phyloP scores from a whole-genome alignment of 2,329 filamentous ascomycete genomes.

The Atkinsonella hypoxylon region DNA sequence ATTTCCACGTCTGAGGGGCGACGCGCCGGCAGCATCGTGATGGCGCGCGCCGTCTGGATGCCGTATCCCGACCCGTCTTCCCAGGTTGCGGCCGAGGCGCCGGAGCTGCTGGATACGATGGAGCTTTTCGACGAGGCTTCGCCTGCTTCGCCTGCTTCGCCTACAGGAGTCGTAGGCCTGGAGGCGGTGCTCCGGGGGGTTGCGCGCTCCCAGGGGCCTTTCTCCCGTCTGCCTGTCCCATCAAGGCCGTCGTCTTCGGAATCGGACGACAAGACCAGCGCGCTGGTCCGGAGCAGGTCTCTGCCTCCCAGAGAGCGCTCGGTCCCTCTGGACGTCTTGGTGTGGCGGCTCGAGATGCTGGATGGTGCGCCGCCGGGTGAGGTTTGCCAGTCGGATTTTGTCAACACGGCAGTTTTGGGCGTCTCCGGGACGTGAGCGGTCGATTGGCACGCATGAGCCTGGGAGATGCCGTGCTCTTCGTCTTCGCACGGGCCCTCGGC shows the following conservation, averaged over 20 bases:
- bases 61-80: slow-evolving; percentile 19
- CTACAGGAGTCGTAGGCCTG: slow-evolving; percentile 15
- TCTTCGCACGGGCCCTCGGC: neutral
- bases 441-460: neutral
- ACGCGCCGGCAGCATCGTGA: slow-evolving; percentile 24
- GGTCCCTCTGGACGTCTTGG: slow-evolving; percentile 37
- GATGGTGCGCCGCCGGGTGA: slow-evolving; percentile 30
- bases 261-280: slow-evolving; percentile 45
- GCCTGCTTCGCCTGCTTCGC: too few relatives aligned
- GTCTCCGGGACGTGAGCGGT: slow-evolving; percentile 9
- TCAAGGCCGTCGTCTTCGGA: slow-evolving; percentile 30
- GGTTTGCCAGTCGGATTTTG: slow-evolving; percentile 16
- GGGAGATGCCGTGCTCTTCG: neutral
- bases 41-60: slow-evolving; percentile 27
- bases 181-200: slow-evolving; percentile 9
- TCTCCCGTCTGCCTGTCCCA: neutral
- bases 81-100: slow-evolving; percentile 21
- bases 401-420: slow-evolving; percentile 9
- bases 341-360: slow-evolving; percentile 44
- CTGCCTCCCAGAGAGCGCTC: slow-evolving; percentile 33
- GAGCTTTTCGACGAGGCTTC: slow-evolving; percentile 19
- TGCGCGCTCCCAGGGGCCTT: slow-evolving; percentile 7
- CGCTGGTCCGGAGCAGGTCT: slow-evolving; percentile 42
- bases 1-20: slow-evolving; percentile 13
- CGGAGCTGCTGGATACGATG: slow-evolving; percentile 27